Evolutionary conservation across 2,329 filamentous ascomycete species (phyloP), one percentile per base, ranked within the genome.

Genomic region (Nemania bipapillata): DNA sequence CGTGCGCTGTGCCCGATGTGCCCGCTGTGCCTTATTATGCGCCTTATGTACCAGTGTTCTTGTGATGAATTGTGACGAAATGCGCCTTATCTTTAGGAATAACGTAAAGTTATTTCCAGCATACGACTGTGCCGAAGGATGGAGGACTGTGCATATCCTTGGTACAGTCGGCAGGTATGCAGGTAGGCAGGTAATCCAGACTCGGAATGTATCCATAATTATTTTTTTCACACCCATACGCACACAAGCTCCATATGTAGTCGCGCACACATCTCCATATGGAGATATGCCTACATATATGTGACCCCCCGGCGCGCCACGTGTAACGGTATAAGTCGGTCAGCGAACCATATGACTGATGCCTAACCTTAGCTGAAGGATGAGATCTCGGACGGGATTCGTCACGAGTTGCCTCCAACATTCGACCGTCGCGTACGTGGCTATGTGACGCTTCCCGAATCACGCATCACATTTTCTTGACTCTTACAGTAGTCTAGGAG

Each of bases 321-420:
- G 63, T 65, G 63, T 65, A 45, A 45, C 40, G 40, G 40, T 45
- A 4, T n/a, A 59, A 57, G 54, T 30, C 54, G 37, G 61, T 64
- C 42, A 64, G 61, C 61, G 53, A 64, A 64, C 61, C 53, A 57
- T 50, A 65, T 49, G 45, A 22, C 20, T 45, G 62, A 65, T 59
- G 62, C 62, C 62, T 65, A 59, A 65, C 55, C 8, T 24, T 26
- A 28, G 30, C 32, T 40, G 53, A n/a, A 0, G 53, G 9, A 26
- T 26, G 53, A 11, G n/a, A 17, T 28, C n/a, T 22, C 9, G 32
- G 7, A 9, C 11, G n/a, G 32, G 20, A 45, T 45, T 45, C 40
- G 40, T 17, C 40, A 20, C n/a, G 4, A 20, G 17, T 17, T 37
- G 15, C 17, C 28, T 53, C 24, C 49, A 15, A 28, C 11, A 47